Base-by-base conservation (phyloP, 2,329 filamentous ascomycete species). In the Rugonectria rugulosa region DNA sequence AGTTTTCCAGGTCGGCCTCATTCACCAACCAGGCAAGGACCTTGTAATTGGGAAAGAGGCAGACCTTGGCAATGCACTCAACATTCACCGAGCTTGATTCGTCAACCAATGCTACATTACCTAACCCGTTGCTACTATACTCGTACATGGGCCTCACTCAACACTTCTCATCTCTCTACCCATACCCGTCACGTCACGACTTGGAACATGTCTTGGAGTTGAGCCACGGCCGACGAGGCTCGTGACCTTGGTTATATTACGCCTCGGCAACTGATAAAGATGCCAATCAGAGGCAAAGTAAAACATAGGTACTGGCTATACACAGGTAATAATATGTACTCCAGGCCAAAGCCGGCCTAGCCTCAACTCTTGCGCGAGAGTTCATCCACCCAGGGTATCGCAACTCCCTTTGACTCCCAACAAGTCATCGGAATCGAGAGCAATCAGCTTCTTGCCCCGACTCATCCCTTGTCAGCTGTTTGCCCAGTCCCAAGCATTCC, bases 401-500 rank as follows among this genome's bases (percentile, higher is more conserved):
- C 24, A 38, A 45, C 51, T 24, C 19, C 19, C 36, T 36, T 36
- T 34, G 44, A 45, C 51, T 24, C 19, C 19, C 36, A n/a, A n/a
- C n/a, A n/a, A n/a, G 20, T 34, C 45, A 49, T 45, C 26, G 27
- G 32, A 36, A 43, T 37, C 43, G 26, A 54, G 43, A 19, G 26
- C 19, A 12, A 49, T 41, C 45, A 47, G 29, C 53, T 46, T 26
- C 43, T 23, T 24, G 52, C 42, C 43, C 40, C 34, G 19, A 20
- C 34, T 38, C 24, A 27, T 27, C 24, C 11, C 60, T 26, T 53
- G 58, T 62, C 49, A 48, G 51, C 29, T 50, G 53, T 43, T 41
- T 59, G 48, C 57, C 59, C 54, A 52, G 36, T 53, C 47, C 51
- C 51, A 37, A 56, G 56, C 36, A 36, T 48, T 45, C 38, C 32